Percentiles rank a stretch among this genome's conserved stretches.
Evolutionary conservation across 108 stramenopile genomes (phyloP).

Genomic region (Skeletonema costatum): DNA sequence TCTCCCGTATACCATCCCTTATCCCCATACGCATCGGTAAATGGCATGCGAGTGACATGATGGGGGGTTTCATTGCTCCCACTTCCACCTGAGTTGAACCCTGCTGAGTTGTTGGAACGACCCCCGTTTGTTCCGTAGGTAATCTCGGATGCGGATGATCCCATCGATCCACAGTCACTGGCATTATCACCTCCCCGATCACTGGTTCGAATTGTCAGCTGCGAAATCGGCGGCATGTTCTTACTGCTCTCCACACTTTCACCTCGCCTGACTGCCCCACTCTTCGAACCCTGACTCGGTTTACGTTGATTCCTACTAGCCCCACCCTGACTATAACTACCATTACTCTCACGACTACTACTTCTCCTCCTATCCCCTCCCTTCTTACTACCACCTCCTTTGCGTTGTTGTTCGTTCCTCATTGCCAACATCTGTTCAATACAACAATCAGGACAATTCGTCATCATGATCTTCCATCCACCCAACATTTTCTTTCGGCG

Average conservation of each 20-base stretch:
- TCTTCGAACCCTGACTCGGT: neutral
- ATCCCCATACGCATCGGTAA: conserved; percentile 80
- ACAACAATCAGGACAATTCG: conserved; percentile 48
- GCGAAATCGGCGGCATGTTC: conserved; percentile 1
- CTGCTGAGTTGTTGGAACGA: conserved; percentile 3
- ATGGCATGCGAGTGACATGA: conserved; percentile 51
- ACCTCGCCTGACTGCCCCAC: neutral
- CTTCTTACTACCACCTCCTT: neutral
- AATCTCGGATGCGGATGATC: conserved; percentile 36
- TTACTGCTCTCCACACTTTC: neutral
- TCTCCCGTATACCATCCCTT: conserved; percentile 78
- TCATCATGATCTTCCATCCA: conserved; percentile 48
- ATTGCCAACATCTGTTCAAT: conserved; percentile 46
- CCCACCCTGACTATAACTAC: neutral
- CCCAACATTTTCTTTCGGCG: conserved; percentile 48
- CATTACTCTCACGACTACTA: neutral
- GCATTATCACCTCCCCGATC: conserved; percentile 1
- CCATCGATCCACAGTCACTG: conserved; percentile 25
- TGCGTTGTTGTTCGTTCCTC: conserved; percentile 4
- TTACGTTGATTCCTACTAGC: neutral
- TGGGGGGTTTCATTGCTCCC: conserved; percentile 29
- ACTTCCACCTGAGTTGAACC: neutral
- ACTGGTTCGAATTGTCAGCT: conserved; percentile 5
- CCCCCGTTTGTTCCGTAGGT: conserved; percentile 37
- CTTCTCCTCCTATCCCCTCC: neutral